Base-by-base conservation (phyloP, 2,329 filamentous ascomycete genomes). In the Penicillium italicum region DNA sequence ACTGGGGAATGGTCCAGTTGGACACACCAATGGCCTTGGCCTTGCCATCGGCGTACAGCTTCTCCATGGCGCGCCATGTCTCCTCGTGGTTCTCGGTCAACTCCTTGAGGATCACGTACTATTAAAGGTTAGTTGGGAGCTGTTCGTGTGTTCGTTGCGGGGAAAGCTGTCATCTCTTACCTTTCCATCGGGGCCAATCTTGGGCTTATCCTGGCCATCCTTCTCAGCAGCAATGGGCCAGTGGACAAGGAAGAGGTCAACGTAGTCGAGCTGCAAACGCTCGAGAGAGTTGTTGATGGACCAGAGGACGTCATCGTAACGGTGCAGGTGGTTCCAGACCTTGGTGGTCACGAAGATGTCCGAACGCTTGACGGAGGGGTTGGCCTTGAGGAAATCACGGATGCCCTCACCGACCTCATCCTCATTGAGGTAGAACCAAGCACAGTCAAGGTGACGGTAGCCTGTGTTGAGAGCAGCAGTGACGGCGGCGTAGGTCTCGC, bases 21-120 rank as follows among this genome's bases (percentile, higher is more conserved):
- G 86, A 90, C 14, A 94, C 85, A 49, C 90, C 90, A 63, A 94
- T 91, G 53, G 86, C 84, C 62, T 79, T 81, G 46, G 84, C 85
- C 58, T 82, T 82, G 59, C 87, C 87, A 1, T 82, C 81, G 12
- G 73, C 69, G 31, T 84, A 75, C 20, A 86, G 65, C 42, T 82
- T 82, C 69, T 85, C 80, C 79, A 92, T 85, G 30, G 82, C 83
- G 66, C 88, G 84, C 88, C 69, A 91, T 72, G 84, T 86, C 34
- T 72, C 69, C 61, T 76, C 72, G 45, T 81, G 85, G 77, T 89
- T 86, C 67, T 85, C 80, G 22, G 86, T 89, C 56, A 87, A 76
- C 33, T 79, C 79, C 70, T 86, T 79, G 69, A 85, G 83, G 76
- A 85, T 85, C 50, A 85, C 72, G 69, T 85, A 85, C 76, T 79